Evolutionary conservation across 192 early-diverging fungal species (phyloP).

Genomic region (Allomyces macrogynus): DNA sequence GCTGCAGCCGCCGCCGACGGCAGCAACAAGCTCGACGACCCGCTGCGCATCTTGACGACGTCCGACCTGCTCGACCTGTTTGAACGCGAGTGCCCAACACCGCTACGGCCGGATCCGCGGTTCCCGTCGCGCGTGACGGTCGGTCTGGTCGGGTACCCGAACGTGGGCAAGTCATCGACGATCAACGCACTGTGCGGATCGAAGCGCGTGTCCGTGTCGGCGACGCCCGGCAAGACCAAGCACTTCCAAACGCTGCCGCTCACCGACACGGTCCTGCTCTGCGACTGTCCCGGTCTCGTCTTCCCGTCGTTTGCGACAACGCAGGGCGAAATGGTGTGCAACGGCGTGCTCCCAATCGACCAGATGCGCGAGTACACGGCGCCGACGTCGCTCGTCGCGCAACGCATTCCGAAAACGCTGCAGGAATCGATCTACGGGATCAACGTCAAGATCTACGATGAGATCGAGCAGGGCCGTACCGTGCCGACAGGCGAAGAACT

Average conservation of each 20-base stretch:
- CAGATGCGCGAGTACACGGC: conserved; percentile 88
- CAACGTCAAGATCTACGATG: conserved; percentile 47
- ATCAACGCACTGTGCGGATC: conserved; percentile 92
- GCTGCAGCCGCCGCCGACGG: conserved; percentile 10
- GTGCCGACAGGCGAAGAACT: conserved; percentile 79
- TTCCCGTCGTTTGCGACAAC: conserved; percentile 98
- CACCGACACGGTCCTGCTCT: conserved; percentile 62
- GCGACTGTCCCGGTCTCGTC: conserved; percentile 97
- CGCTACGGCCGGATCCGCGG: conserved; percentile 11
- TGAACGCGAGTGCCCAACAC: conserved; percentile 12
- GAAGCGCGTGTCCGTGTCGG: conserved; percentile 80
- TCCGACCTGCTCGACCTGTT: conserved; percentile 29
- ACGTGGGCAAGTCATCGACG: conserved; percentile 97
- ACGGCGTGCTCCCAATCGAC: conserved; percentile 97
- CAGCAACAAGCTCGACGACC: conserved; percentile 26
- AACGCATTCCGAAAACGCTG: conserved; percentile 66
- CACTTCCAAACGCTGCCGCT: conserved; percentile 98
- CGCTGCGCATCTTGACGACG: conserved; percentile 25
- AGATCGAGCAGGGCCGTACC: conserved; percentile 53
- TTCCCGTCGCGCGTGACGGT: conserved; percentile 34
- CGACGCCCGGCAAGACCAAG: conserved; percentile 98
- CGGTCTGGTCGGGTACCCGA: conserved; percentile 96
- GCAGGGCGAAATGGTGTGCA: conserved; percentile 94
- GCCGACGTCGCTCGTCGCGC: conserved; percentile 55
- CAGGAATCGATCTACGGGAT: conserved; percentile 89